Evolutionary conservation across 306 rosid genomes (phyloP).

Genomic region (Vigna reflexopilosa): DNA sequence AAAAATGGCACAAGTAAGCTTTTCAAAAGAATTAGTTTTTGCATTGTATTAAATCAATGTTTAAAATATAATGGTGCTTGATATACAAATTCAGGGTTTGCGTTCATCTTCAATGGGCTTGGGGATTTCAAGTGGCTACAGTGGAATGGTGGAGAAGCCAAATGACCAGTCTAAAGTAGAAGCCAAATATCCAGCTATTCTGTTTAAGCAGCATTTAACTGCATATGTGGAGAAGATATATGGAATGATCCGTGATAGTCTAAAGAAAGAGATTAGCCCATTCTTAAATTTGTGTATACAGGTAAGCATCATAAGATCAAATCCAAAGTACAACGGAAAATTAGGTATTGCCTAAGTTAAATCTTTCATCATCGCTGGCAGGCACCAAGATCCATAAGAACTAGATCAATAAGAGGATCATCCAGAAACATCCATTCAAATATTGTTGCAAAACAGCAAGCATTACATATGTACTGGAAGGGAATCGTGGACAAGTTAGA

Average conservation of each 20-base stretch:
- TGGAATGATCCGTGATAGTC: constrained; percentile 79
- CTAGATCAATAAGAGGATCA: constrained; percentile 77
- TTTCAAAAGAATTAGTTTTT: constrained; percentile 36
- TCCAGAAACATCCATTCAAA: constrained; percentile 79
- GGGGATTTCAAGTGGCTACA: constrained; percentile 87
- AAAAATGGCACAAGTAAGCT: constrained; percentile 84
- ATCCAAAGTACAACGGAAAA: not conserved
- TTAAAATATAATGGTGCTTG: constrained; percentile 28
- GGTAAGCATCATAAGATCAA: constrained; percentile 54
- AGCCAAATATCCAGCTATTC: constrained; percentile 88
- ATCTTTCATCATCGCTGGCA: constrained; percentile 47
- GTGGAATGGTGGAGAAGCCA: constrained; percentile 79
- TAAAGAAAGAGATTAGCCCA: constrained; percentile 87
- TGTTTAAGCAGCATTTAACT: constrained; percentile 81
- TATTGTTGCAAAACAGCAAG: constrained; percentile 82
- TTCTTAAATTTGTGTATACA: constrained; percentile 88
- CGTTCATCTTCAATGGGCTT: constrained; percentile 73
- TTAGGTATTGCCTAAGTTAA: constrained; percentile 8
- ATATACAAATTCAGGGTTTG: constrained; percentile 63
- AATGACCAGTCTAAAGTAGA: constrained; percentile 79
- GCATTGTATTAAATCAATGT: constrained; percentile 11
- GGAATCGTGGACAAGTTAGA: constrained; percentile 82
- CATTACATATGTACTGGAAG: constrained; percentile 84
- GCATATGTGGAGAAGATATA: constrained; percentile 82
- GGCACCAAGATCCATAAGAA: constrained; percentile 83